Evolutionary conservation across 2,329 filamentous ascomycete species (phyloP), one percentile per base, ranked within the genome.

Genomic region (Aciculosporium take): DNA sequence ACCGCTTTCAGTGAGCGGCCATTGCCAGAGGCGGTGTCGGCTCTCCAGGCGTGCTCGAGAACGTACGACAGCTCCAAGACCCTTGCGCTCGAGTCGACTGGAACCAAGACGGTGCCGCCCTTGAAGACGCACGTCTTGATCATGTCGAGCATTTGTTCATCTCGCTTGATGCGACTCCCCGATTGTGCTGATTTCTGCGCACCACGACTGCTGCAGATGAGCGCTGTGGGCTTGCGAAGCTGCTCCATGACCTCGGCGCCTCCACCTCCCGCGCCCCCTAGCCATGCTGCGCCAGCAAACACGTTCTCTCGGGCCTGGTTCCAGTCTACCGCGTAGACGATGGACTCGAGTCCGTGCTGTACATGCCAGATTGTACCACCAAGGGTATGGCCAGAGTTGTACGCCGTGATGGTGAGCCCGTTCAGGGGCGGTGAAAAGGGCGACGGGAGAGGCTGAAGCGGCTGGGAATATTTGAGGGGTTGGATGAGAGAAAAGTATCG

Each of bases 351-450:
- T 0, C 88, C 87, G 65, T 96, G 87, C 54, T 96, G 89, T 49
- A 98, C 88, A 55, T 96, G 89, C 91, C 91, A 98, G 66, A 98
- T 94, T 20, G 91, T 96, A 42, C 91, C 91, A 59, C 91, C 91
- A 0, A 96, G 74, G 0, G 89, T 95, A 57, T 95, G 89, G 48
- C 91, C 91, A 7, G 91, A 87, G 62, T 93, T 94, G 65, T 96
- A 96, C 1, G 91, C 91, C 1, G 91, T 98, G 49, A 98, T 84
- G 2, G 86, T 94, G 15, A 98, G 74, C 4, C 88, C 88, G 51
- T 91, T 88, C 13, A 95, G 69, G 1, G 89, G 83, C 4, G 88
- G 86, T 2, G 87, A 93, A 56, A 87, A 93, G 1, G 87, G 81
- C 5, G 87, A 91, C 0, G 84, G 77, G 1, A 87, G 70, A 1